A percentile compares a stretch with the other conserved stretches of the same genome.
Conservation (phyloP, 73 alveolate genomes). For the Uronychia binucleata region DNA sequence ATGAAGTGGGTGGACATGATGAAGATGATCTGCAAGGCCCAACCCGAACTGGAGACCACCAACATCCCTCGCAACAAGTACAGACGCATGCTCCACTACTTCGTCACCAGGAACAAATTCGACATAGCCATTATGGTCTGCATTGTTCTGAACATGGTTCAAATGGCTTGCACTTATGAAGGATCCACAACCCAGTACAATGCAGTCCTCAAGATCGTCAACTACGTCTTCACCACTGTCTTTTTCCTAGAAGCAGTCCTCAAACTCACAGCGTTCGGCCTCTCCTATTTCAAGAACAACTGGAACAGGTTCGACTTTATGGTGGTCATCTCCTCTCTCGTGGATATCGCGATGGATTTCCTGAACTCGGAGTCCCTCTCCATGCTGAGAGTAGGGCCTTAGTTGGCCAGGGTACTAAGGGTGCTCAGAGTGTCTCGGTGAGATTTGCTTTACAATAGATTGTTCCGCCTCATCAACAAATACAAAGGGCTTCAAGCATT, state of each 20-base stretch:
- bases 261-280: slow-evolving; percentile 78
- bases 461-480: slow-evolving; percentile 81
- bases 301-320: slow-evolving; percentile 94
- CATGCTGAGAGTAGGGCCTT: slow-evolving; percentile 43
- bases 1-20: slow-evolving; percentile 73
- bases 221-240: slow-evolving; percentile 67
- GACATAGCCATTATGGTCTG: slow-evolving; percentile 81
- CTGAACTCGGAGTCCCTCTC: not conserved
- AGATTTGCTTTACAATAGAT: no score
- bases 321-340: slow-evolving; percentile 78
- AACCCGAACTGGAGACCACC: slow-evolving; percentile 55
- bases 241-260: slow-evolving; percentile 78
- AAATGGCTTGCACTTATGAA: slow-evolving; percentile 84
- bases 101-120: slow-evolving; percentile 47
- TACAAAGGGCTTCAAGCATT: slow-evolving; percentile 85
- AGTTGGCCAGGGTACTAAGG: slow-evolving; percentile 80
- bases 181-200: slow-evolving; percentile 56
- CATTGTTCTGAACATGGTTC: slow-evolving; percentile 82
- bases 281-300: slow-evolving; percentile 72
- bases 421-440: slow-evolving; percentile 91
- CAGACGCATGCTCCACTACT: slow-evolving; percentile 44
- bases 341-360: slow-evolving; percentile 59
- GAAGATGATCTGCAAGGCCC: slow-evolving; percentile 33
- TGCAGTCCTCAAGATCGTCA: slow-evolving; percentile 40
- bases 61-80: slow-evolving; percentile 21